Evolutionary conservation across 306 rosid genomes (phyloP), one percentile per base, ranked within the genome.

Genomic region (Arachis stenosperma): DNA sequence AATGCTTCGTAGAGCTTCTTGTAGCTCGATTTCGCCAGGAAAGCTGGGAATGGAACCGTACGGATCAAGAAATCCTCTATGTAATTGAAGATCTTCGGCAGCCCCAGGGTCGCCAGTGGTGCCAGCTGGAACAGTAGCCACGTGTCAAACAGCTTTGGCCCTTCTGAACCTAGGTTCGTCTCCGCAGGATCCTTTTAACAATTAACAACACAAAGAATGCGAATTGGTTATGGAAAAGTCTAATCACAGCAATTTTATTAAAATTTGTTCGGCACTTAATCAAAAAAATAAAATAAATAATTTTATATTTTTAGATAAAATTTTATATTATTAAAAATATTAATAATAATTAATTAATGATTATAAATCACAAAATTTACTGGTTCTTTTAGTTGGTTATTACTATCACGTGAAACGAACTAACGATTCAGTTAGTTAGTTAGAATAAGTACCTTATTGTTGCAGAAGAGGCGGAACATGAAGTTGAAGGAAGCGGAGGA

Each of bases 61-160:
- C 85, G 96, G 42, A 88, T 22, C 47, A 84, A 3, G 12, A 84
- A 5, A 44, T 92, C 98, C 61, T 92, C 98, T 0, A 81, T 7
- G 57, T 79, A 77, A 67, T 55, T 73, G 22, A 92, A 73, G 10
- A 88, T 63, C 63, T 87, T 90, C 0, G 92, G 89, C 0, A 67
- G 47, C 0, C 89, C 92, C 0, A 84, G 61, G 0, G 92, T 79
- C 0, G 75, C 81, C 0, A 86, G 77, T 0, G 98, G 96, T 6
- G 82, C 84, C 0, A 92, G 88, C 51, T 88, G 96, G 4, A 81
- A 48, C 0, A 61, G 12, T 0, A 92, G 13, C 98, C 98, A 92
- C 3, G 0, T 41, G 1, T 83, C 61, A 8, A 82, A 55, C 33
- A 80, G 47, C 9, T 61, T 73, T 0, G 84, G 80, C 0, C 90